Evolutionary conservation across 768 basidiomycete species (phyloP).

Genomic region (Leccinum barrowsii): DNA sequence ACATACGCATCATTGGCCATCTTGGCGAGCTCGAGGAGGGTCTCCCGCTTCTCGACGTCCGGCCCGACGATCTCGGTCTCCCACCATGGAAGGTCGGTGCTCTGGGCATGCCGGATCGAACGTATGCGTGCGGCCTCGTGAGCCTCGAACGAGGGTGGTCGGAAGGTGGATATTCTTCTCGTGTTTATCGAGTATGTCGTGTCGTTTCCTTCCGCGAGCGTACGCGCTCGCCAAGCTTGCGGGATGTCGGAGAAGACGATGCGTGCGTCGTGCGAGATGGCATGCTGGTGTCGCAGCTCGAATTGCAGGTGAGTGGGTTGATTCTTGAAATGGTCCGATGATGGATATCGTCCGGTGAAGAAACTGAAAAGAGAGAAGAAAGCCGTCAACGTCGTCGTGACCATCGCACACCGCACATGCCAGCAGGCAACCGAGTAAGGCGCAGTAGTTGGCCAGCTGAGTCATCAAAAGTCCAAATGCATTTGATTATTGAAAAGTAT

Average conservation of each 20-base stretch:
- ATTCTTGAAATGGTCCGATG: background rate
- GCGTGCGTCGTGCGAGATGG: slow-evolving; percentile 43
- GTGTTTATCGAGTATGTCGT: slow-evolving; percentile 38
- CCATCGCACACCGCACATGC: slow-evolving; percentile 21
- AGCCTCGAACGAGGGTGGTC: slow-evolving; percentile 46
- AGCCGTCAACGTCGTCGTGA: slow-evolving; percentile 45
- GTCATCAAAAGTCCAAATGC: slow-evolving; percentile 13
- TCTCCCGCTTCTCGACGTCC: slow-evolving; percentile 71
- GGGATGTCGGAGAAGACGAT: slow-evolving; percentile 55
- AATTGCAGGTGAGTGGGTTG: slow-evolving; percentile 36
- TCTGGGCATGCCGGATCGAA: slow-evolving; percentile 46
- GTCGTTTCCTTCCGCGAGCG: slow-evolving; percentile 8
- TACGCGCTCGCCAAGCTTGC: slow-evolving; percentile 5
- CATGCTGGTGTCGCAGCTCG: slow-evolving; percentile 61
- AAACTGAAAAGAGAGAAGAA: slow-evolving; percentile 40
- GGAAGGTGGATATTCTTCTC: slow-evolving; percentile 36
- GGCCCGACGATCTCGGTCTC: slow-evolving; percentile 72
- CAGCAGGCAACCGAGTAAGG: background rate
- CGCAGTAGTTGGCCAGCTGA: slow-evolving; percentile 6
- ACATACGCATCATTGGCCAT: slow-evolving; percentile 95
- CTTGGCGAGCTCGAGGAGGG: slow-evolving; percentile 81
- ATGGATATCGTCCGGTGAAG: slow-evolving; percentile 11
- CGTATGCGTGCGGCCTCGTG: slow-evolving; percentile 42
- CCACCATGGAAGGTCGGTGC: slow-evolving; percentile 58
- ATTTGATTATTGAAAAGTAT: background rate